Evolutionary conservation across 345 rosid species (phyloP).

Genomic region (Rhizophora apiculata): DNA sequence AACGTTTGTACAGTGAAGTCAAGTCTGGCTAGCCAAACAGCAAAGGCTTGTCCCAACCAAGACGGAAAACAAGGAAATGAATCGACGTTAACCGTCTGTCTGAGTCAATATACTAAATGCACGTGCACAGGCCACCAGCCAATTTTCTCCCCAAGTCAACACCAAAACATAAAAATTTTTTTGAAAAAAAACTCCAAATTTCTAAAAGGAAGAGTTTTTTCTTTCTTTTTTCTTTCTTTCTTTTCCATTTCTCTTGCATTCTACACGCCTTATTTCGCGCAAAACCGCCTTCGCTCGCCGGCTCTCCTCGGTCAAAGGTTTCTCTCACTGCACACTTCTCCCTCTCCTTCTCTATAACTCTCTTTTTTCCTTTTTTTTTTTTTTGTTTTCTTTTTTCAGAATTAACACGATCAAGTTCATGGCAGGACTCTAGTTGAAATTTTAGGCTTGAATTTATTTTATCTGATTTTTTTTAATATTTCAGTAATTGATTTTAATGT

Average conservation of each 20-base stretch:
- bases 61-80: neutral
- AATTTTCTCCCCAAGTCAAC: too few relatives aligned
- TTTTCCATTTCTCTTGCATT: neutral
- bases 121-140: too few relatives aligned
- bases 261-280: constrained; percentile 31
- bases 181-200: too few relatives aligned
- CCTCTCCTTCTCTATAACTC: constrained; percentile 10
- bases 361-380: neutral
- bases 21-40: constrained; percentile 27
- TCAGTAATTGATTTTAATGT: neutral
- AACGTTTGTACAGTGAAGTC: constrained; percentile 19
- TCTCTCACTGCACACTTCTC: neutral
- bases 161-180: too few relatives aligned
- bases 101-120: too few relatives aligned
- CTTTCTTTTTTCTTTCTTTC: too few relatives aligned
- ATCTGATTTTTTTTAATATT: neutral
- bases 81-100: neutral
- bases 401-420: constrained; percentile 6
- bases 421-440: too few relatives aligned
- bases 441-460: neutral
- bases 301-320: neutral
- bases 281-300: constrained; percentile 1
- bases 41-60: too few relatives aligned
- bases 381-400: neutral
- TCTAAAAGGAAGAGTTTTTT: too few relatives aligned